Base-by-base conservation (phyloP, 768 basidiomycete genomes). In the Tylopilus sp. region DNA sequence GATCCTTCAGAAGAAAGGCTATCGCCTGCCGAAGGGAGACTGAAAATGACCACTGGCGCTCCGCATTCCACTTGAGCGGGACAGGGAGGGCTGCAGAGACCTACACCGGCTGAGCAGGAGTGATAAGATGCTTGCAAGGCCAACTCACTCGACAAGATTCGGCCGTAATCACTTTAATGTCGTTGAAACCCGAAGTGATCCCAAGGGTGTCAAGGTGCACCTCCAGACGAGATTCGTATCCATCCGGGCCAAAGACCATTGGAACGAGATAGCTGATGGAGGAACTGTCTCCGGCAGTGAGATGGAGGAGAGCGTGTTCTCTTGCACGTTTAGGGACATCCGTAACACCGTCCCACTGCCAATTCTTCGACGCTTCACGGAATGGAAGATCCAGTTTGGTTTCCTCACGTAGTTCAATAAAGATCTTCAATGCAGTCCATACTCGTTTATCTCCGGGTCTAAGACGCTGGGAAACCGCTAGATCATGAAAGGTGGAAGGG, bases 281-380 rank as follows among this genome's bases (percentile, higher is more conserved):
- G 11, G 95, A 95, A 36, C 83, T 80, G 55, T 91, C 86, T 10
- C 89, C 90, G 28, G 86, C 82, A 18, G 74, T 75, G 25, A 95
- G 63, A 55, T 85, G 88, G 31, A 98, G 79, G 56, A 81, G 85
- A 30, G 88, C 81, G 31, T 83, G 72, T 66, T 87, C 84, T 46
- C 85, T 77, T 77, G 47, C 76, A 77, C 26, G 75, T 49, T 79
- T 76, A 1, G 78, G 79, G 17, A 77, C 58, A 18, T 78, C 71
- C 6, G 64, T 62, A 28, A 73, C 60, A 28, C 82, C 84, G 65
- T 98, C 95, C 86, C 88, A 98, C 65, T 86, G 82, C 95, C 95
- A 98, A 67, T 98, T 88, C 87, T 98, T 98, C 0, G 93, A 97
- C 1, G 83, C 69, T 69, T 98, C 95, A 10, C 93, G 82, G 51